Evolutionary conservation across 176 grass and related monocot genomes (phyloP).

Genomic region (Pharus latifolius): DNA sequence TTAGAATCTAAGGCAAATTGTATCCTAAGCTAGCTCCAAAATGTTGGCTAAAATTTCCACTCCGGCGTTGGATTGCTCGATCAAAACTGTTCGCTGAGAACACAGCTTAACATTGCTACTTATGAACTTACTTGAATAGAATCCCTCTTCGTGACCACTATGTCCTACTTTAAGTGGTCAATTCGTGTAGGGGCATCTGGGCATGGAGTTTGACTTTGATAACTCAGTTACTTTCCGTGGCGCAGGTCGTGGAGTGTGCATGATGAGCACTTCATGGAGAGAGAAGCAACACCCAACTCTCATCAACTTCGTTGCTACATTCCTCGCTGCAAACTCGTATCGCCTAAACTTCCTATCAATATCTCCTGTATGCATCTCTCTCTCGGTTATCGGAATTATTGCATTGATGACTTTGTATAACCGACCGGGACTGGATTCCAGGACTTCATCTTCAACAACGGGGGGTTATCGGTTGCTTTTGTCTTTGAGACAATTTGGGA

Average conservation of each 20-base stretch:
- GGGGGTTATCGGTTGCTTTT: conserved; percentile 64
- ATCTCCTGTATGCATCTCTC: conserved; percentile 35
- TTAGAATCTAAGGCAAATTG: too few species aligned
- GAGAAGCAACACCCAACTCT: conserved; percentile 55
- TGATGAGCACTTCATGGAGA: conserved; percentile 73
- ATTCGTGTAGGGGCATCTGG: too few species aligned
- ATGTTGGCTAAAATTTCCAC: too few species aligned
- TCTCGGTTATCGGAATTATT: neutral
- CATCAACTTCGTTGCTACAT: conserved; percentile 46
- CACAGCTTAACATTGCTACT: too few species aligned
- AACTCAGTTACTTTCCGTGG: neutral
- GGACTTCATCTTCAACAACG: conserved; percentile 78
- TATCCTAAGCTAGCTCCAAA: too few species aligned
- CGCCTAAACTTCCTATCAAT: conserved; percentile 61
- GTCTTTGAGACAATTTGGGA: conserved; percentile 64
- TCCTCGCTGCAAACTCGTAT: conserved; percentile 57
- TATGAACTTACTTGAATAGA: too few species aligned
- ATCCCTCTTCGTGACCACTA: too few species aligned
- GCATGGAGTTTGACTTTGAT: neutral
- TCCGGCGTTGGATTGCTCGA: too few species aligned
- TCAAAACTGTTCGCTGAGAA: too few species aligned
- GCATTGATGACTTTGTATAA: neutral
- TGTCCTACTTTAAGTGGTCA: too few species aligned
- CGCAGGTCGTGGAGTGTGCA: conserved; percentile 54
- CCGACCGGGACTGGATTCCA: conserved; percentile 11